These are phyloP conservation scores for Chrysanthemum seticuspe DNA, from an alignment of 129 eudicot genomes.

Conservation along the genomic window DNA sequence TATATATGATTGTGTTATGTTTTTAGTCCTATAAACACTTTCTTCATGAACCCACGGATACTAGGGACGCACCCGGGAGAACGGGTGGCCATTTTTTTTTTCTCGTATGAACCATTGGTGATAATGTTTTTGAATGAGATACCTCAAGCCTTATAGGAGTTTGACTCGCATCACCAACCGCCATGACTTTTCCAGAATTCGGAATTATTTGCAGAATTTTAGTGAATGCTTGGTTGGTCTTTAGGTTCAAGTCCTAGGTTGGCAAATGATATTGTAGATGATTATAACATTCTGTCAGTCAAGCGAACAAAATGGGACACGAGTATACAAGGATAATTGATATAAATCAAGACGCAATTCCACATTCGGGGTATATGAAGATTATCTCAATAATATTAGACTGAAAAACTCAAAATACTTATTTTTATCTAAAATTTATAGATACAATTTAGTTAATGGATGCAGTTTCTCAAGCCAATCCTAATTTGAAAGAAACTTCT, in stretches of 20 bases:
- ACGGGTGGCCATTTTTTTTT: background rate
- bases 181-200: conserved; percentile 12
- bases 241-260: background rate
- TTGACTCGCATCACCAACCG: conserved; percentile 20
- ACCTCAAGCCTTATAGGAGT: conserved; percentile 44
- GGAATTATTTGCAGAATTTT: background rate
- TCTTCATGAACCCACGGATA: background rate
- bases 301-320: background rate
- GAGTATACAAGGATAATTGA: background rate
- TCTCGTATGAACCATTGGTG: background rate
- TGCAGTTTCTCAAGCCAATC: background rate
- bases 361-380: no score
- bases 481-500: background rate
- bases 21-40: background rate
- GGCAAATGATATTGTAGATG: conserved; percentile 7
- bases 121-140: background rate
- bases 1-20: background rate
- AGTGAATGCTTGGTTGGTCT: background rate
- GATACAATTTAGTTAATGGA: background rate
- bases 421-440: background rate
- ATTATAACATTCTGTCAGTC: background rate
- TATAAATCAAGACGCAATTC: no score
- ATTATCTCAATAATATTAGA: background rate
- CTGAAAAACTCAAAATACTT: background rate
- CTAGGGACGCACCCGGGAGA: background rate